phyloP scores from a whole-genome alignment of 2,329 filamentous ascomycete species.

The Epichloe coenophiala region DNA sequence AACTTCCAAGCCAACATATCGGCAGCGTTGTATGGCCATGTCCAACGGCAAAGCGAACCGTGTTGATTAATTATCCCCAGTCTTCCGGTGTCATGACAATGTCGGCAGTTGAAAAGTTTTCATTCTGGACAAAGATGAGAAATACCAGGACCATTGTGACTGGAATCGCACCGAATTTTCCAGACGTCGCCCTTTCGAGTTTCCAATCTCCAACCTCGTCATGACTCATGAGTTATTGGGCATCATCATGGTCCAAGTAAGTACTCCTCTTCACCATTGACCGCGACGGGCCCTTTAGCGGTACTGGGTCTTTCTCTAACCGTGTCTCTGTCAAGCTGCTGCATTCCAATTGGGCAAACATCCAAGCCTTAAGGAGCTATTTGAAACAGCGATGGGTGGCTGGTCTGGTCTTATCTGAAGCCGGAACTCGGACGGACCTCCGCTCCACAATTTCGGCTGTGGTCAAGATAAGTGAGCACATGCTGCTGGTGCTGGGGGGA shows the following conservation, averaged over 20 bases:
- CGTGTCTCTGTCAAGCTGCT: neutral
- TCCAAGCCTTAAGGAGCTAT: neutral
- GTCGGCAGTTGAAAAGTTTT: too few relatives aligned
- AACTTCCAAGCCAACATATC: too few relatives aligned
- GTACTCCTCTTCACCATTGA: too few relatives aligned
- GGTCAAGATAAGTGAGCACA: neutral
- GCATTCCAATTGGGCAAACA: neutral
- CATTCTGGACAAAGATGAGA: too few relatives aligned
- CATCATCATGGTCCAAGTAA: too few relatives aligned
- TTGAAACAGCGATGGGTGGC: neutral
- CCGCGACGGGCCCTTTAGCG: neutral
- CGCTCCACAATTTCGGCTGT: neutral
- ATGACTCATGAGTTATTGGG: too few relatives aligned
- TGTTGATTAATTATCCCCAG: neutral
- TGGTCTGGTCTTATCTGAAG: conserved; percentile 4
- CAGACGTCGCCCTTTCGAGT: too few relatives aligned
- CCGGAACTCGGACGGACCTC: neutral
- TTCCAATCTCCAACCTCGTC: too few relatives aligned
- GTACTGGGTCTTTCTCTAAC: neutral
- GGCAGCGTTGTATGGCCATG: neutral
- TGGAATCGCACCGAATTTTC: too few relatives aligned
- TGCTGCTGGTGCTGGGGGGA: neutral
- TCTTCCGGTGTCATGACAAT: too few relatives aligned
- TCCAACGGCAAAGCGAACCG: neutral
- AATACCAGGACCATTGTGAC: too few relatives aligned